A percentile compares a stretch with the other conserved stretches of the same genome.
Conservation (phyloP, 2,329 filamentous ascomycete genomes). For the Pseudogymnoascus sp. region DNA sequence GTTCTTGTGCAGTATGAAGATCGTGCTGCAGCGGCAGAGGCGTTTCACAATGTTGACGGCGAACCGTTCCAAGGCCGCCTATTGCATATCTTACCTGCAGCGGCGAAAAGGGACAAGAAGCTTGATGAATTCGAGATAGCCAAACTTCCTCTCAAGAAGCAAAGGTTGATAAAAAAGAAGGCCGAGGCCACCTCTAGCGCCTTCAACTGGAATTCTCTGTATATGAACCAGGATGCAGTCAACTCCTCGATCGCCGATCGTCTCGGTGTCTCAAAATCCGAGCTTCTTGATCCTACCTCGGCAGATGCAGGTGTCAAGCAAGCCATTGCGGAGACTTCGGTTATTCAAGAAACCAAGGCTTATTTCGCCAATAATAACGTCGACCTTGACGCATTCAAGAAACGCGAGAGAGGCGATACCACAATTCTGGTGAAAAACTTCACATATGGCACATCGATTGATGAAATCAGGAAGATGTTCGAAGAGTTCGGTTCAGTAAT, state of each 20-base stretch:
- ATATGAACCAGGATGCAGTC: constrained; percentile 94
- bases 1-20: constrained; percentile 75
- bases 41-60: constrained; percentile 72
- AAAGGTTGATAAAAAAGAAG: constrained; percentile 81
- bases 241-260: constrained; percentile 81
- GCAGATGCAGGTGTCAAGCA: constrained; percentile 93
- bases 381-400: constrained; percentile 86
- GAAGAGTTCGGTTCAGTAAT: constrained; percentile 77
- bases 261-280: constrained; percentile 81
- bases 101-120: constrained; percentile 70
- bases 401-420: constrained; percentile 72
- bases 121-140: constrained; percentile 85
- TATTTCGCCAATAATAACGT: constrained; percentile 86
- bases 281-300: constrained; percentile 89
- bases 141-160: constrained; percentile 88
- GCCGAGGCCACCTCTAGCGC: constrained; percentile 65
- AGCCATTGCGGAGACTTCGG: constrained; percentile 88
- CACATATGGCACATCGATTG: constrained; percentile 68
- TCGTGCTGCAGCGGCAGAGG: constrained; percentile 63
- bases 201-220: constrained; percentile 99
- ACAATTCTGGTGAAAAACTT: constrained; percentile 94
- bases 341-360: constrained; percentile 91
- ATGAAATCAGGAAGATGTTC: constrained; percentile 73
- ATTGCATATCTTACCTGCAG: constrained; percentile 79
- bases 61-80: constrained; percentile 87